Evolutionary conservation across 2,329 filamentous ascomycete genomes (phyloP).

Genomic region (Penicillium sp.): DNA sequence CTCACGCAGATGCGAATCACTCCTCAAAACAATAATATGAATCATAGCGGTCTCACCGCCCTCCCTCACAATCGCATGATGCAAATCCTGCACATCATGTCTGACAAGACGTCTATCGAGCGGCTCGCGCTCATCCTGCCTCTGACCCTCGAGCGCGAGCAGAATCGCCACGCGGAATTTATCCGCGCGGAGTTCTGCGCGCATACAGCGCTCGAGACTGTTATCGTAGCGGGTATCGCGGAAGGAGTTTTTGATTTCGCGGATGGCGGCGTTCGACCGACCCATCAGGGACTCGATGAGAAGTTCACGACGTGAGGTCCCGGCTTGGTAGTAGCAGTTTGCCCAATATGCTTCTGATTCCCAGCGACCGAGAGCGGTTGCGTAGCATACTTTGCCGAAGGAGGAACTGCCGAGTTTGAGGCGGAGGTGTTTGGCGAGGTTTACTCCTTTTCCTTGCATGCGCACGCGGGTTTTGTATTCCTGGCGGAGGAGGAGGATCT

Average conservation of each 20-base stretch:
- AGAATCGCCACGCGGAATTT: constrained; percentile 91
- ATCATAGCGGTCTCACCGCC: constrained; percentile 89
- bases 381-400: constrained; percentile 88
- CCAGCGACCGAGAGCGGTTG: constrained; percentile 83
- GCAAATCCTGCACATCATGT: constrained; percentile 70
- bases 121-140: constrained; percentile 77
- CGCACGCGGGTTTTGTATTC: constrained; percentile 93
- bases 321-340: constrained; percentile 94
- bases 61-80: constrained; percentile 64
- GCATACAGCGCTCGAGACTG: constrained; percentile 79
- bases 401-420: constrained; percentile 48
- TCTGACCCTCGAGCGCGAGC: constrained; percentile 73
- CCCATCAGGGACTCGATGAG: constrained; percentile 94
- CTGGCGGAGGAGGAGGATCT: constrained; percentile 77
- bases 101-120: constrained; percentile 61
- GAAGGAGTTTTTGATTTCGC: constrained; percentile 81
- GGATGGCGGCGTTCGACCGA: constrained; percentile 80
- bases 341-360: constrained; percentile 97
- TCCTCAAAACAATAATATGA: constrained; percentile 73
- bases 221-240: constrained; percentile 88
- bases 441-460: constrained; percentile 48
- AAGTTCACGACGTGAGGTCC: constrained; percentile 78
- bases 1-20: constrained; percentile 77
- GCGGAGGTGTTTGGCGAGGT: constrained; percentile 52
- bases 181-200: constrained; percentile 86